A percentile compares a stretch with the other conserved stretches of the same genome.
Evolutionary conservation across 2,329 filamentous ascomycete genomes (phyloP).

Genomic region (Phialocephala subalpina): DNA sequence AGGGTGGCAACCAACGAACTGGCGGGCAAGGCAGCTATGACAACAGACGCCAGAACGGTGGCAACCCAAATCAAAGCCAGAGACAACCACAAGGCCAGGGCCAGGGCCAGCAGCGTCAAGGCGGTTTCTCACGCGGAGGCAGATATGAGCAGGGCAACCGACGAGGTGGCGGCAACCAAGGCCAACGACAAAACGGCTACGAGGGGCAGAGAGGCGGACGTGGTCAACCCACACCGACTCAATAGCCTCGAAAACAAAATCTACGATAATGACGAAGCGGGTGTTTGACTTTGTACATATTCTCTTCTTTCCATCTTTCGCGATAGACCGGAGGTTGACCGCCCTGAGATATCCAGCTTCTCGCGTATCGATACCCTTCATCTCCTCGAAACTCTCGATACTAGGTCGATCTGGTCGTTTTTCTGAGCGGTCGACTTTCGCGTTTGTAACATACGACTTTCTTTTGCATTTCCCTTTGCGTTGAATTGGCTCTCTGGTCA

Average conservation of each 20-base stretch:
- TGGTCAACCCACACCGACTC: constrained; percentile 40
- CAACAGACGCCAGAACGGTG: constrained; percentile 40
- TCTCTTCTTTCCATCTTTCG: constrained; percentile 38
- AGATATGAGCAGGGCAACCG: constrained; percentile 37
- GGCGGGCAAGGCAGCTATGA: constrained; percentile 35
- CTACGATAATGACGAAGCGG: constrained; percentile 25
- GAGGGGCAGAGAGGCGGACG: constrained; percentile 43
- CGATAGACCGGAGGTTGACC: constrained; percentile 40
- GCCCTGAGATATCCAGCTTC: constrained; percentile 33
- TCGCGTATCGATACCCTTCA: constrained; percentile 32
- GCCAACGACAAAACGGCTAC: constrained; percentile 42
- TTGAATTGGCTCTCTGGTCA: constrained; percentile 37
- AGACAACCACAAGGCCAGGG: constrained; percentile 38
- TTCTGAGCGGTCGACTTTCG: constrained; percentile 34
- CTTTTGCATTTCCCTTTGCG: constrained; percentile 36
- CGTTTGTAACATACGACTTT: constrained; percentile 46
- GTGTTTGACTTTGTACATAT: constrained; percentile 45
- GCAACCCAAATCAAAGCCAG: constrained; percentile 38
- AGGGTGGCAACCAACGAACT: constrained; percentile 36
- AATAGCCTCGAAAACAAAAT: constrained; percentile 34
- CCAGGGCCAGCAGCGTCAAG: constrained; percentile 41
- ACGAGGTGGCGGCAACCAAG: constrained; percentile 39
- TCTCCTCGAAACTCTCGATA: constrained; percentile 26
- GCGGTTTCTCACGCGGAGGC: constrained; percentile 39
- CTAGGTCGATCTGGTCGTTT: constrained; percentile 28